A percentile compares a stretch with the other conserved stretches of the same genome.
Conservation (phyloP, 768 basidiomycete genomes). For the Mycena maculata region DNA sequence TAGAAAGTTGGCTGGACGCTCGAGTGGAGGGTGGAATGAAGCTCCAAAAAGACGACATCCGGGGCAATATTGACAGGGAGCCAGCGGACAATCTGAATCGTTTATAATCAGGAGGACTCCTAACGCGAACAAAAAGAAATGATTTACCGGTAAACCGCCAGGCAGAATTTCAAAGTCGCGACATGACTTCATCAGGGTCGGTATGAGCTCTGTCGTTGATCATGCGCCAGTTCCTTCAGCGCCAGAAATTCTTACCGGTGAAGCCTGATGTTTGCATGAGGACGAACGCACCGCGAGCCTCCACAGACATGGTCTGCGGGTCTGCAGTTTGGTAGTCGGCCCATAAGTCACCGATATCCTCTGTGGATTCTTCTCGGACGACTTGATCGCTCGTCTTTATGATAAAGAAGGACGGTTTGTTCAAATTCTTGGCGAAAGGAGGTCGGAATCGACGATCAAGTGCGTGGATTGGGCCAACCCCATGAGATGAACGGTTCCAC, state of each 20-base stretch:
- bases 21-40: neutral
- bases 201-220: slow-evolving; percentile 20
- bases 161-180: slow-evolving; percentile 20
- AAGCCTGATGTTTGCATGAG: slow-evolving; percentile 24
- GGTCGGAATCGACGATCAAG: slow-evolving; percentile 19
- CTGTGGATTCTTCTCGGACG: no score
- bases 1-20: neutral
- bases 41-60: slow-evolving; percentile 16
- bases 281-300: neutral
- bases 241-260: slow-evolving; percentile 18
- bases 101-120: neutral
- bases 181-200: slow-evolving; percentile 20
- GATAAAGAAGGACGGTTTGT: neutral
- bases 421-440: neutral
- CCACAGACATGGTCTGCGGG: neutral
- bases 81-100: slow-evolving; percentile 20
- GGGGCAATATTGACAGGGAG: slow-evolving; percentile 25
- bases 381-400: neutral
- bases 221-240: slow-evolving; percentile 26
- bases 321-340: neutral
- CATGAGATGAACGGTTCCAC: slow-evolving; percentile 13
- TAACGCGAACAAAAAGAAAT: neutral
- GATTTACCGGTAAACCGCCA: slow-evolving; percentile 9
- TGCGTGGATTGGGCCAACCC: neutral
- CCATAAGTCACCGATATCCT: slow-evolving; percentile 1